Conservation (phyloP, 2,329 filamentous ascomycete species). For the Penicillium sp. region DNA sequence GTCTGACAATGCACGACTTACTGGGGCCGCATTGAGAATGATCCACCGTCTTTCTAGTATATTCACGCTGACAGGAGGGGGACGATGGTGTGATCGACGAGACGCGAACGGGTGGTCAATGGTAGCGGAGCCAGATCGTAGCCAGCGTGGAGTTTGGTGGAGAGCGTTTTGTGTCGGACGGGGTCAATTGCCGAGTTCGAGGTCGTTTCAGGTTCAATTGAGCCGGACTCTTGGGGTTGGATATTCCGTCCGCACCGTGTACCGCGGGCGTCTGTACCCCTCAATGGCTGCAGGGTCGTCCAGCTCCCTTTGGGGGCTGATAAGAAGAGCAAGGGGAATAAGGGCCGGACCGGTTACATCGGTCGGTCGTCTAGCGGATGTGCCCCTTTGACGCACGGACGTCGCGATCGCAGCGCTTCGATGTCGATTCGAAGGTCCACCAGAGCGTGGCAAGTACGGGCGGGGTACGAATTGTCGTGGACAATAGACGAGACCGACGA, state of each 20-base stretch:
- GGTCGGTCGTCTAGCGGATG: constrained; percentile 16
- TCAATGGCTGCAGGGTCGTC: constrained; percentile 14
- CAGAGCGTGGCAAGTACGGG: not conserved
- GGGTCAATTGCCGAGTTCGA: not conserved
- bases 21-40: constrained; percentile 39
- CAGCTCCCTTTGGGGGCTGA: constrained; percentile 12
- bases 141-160: not conserved
- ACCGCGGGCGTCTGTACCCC: constrained; percentile 8
- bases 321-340: constrained; percentile 13
- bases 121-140: not conserved
- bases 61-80: not conserved
- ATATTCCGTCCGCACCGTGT: constrained; percentile 5
- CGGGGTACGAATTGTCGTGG: not conserved
- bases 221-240: not conserved
- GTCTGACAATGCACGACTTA: constrained; percentile 25
- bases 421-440: constrained; percentile 5
- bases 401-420: constrained; percentile 12
- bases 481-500: not conserved
- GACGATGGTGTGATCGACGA: not conserved
- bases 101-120: not conserved
- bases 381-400: constrained; percentile 21
- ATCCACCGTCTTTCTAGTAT: not conserved
- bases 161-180: not conserved
- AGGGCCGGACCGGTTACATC: constrained; percentile 23
- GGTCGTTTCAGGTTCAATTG: not conserved